phyloP scores from a whole-genome alignment of 2,329 filamentous ascomycete genomes.

The Fusarium euwallaceae region DNA sequence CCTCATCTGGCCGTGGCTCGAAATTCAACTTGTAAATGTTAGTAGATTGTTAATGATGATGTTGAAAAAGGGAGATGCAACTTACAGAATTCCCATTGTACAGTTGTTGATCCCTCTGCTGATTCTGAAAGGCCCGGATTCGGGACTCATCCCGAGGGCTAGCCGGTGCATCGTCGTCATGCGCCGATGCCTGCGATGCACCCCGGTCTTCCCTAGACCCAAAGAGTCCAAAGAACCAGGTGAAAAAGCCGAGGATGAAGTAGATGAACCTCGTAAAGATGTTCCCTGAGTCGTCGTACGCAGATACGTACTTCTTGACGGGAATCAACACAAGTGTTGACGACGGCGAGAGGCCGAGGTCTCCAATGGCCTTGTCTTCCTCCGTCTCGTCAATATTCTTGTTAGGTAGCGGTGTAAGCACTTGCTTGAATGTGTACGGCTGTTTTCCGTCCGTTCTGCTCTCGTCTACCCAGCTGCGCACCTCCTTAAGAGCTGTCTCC shows the following conservation, averaged over 20 bases:
- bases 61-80: constrained; percentile 18
- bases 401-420: constrained; percentile 83
- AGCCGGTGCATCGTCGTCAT: constrained; percentile 13
- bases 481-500: constrained; percentile 72
- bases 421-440: constrained; percentile 87
- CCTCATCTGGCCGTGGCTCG: constrained; percentile 73
- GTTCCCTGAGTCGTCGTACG: constrained; percentile 54
- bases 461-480: constrained; percentile 83
- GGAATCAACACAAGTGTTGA: constrained; percentile 88
- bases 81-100: constrained; percentile 93
- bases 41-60: constrained; percentile 37
- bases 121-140: constrained; percentile 56
- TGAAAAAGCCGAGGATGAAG: constrained; percentile 51
- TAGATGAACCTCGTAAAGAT: constrained; percentile 49
- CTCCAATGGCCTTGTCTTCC: constrained; percentile 75
- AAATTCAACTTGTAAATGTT: constrained; percentile 71
- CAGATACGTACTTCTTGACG: constrained; percentile 62
- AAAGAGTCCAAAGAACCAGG: constrained; percentile 53
- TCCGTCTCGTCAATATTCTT: constrained; percentile 80
- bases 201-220: constrained; percentile 40
- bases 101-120: constrained; percentile 74
- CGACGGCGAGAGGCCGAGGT: constrained; percentile 81
- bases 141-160: constrained; percentile 43
- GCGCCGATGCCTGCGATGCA: constrained; percentile 1
- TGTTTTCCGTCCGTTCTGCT: constrained; percentile 67